phyloP scores from a whole-genome alignment of 805 yeast genomes.

The Starmerella powellii region DNA sequence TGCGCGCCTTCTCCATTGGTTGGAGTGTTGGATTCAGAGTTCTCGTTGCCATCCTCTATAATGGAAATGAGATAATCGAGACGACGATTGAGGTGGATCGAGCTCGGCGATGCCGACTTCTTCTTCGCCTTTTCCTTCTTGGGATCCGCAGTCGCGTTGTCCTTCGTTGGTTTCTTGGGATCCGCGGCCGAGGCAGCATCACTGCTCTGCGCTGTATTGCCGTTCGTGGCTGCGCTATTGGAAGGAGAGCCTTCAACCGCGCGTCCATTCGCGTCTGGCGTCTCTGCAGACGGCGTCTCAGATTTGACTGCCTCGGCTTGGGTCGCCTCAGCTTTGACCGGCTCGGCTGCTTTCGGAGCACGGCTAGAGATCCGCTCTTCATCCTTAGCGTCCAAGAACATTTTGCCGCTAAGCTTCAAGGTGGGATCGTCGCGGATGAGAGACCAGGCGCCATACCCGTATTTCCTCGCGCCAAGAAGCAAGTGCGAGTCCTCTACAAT shows the following conservation, averaged over 20 bases:
- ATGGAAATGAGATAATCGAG: conserved; percentile 72
- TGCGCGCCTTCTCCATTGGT: neutral
- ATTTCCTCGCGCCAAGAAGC: conserved; percentile 74
- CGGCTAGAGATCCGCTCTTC: conserved; percentile 15
- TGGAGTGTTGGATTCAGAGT: conserved; percentile 1
- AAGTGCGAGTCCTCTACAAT: conserved; percentile 75
- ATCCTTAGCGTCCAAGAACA: conserved; percentile 42
- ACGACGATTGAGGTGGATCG: conserved; percentile 85
- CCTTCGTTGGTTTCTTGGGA: neutral
- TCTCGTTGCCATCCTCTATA: conserved; percentile 43
- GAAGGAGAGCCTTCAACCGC: too few relatives aligned
- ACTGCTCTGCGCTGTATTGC: conserved; percentile 2
- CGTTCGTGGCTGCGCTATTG: neutral
- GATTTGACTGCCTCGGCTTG: too few relatives aligned
- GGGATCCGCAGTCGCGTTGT: conserved; percentile 4
- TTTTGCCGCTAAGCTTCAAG: conserved; percentile 69
- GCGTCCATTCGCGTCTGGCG: too few relatives aligned
- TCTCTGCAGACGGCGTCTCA: too few relatives aligned
- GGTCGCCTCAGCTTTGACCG: conserved; percentile 6
- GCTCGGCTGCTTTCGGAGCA: conserved; percentile 17
- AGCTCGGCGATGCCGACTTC: conserved; percentile 49
- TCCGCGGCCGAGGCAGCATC: neutral
- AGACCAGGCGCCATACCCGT: conserved; percentile 93
- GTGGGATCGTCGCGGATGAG: conserved; percentile 93
- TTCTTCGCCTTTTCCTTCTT: conserved; percentile 14